Conservation (phyloP, 2,329 filamentous ascomycete genomes). For the Talaromyces islandicus region DNA sequence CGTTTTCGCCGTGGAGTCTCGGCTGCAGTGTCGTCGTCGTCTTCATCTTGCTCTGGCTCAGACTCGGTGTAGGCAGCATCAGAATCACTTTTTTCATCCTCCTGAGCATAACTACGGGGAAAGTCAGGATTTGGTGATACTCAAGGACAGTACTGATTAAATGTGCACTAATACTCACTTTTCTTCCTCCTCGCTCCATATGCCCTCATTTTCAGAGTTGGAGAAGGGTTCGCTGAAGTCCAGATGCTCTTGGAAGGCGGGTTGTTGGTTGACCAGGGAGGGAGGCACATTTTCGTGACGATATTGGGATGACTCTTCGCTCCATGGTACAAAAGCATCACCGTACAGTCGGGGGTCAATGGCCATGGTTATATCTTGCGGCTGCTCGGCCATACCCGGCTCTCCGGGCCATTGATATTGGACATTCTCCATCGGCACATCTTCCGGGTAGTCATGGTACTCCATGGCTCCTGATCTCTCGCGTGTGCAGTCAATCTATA, state of each 20-base stretch:
- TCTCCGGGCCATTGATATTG: neutral
- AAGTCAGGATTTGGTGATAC: neutral
- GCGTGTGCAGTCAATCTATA: neutral
- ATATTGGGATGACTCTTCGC: neutral
- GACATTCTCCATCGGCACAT: neutral
- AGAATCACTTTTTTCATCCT: constrained; percentile 3
- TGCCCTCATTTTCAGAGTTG: constrained; percentile 6
- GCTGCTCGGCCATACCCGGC: neutral
- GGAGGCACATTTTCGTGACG: too few species aligned
- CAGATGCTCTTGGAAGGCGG: constrained; percentile 7
- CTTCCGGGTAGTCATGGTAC: neutral
- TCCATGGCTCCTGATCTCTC: neutral
- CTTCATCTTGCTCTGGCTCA: neutral
- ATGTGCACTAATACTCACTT: neutral
- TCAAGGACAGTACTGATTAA: neutral
- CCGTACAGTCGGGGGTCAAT: constrained; percentile 11
- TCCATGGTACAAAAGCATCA: neutral
- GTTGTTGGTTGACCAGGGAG: neutral
- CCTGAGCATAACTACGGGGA: neutral
- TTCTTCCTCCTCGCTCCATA: neutral
- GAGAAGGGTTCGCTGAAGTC: constrained; percentile 2
- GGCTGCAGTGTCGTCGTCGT: constrained; percentile 12
- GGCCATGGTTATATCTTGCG: constrained; percentile 3
- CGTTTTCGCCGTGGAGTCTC: constrained; percentile 23
- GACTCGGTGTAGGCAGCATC: constrained; percentile 11